Percentiles rank a stretch among this genome's conserved stretches.
Conservation (phyloP, 2,329 filamentous ascomycete species). For the Trichophyton simii region DNA sequence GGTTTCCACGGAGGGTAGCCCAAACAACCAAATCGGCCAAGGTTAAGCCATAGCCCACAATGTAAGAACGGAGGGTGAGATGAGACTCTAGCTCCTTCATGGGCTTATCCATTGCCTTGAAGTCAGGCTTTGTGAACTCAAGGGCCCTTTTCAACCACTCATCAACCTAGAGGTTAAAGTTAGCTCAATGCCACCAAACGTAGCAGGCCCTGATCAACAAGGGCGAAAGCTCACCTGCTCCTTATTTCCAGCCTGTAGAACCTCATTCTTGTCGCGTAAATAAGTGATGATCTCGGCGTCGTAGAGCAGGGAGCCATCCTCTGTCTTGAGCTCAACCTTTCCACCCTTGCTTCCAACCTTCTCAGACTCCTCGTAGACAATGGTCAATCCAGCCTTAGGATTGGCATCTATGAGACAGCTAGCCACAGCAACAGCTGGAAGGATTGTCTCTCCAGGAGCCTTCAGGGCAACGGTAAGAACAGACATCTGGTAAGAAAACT, state of each 20-base stretch:
- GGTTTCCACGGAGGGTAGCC: constrained; percentile 16
- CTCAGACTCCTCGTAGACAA: constrained; percentile 13
- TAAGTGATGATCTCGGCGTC: constrained; percentile 14
- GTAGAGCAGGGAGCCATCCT: constrained; percentile 10
- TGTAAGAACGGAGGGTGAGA: constrained; percentile 15
- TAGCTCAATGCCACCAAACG: background rate
- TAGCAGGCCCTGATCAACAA: background rate
- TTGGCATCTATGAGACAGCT: constrained; percentile 11
- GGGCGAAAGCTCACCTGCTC: constrained; percentile 9
- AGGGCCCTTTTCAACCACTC: constrained; percentile 14
- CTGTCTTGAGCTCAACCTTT: constrained; percentile 12
- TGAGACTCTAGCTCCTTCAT: constrained; percentile 17
- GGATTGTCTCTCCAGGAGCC: constrained; percentile 11
- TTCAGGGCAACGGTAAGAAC: constrained; percentile 15
- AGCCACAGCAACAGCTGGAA: constrained; percentile 13
- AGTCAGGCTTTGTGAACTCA: constrained; percentile 11
- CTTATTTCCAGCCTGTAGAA: constrained; percentile 11
- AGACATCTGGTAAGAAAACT: constrained; percentile 6
- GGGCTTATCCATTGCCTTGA: constrained; percentile 15
- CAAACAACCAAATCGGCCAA: constrained; percentile 16
- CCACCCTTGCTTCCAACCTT: constrained; percentile 10
- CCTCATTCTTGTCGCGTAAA: constrained; percentile 11
- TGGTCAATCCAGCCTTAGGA: constrained; percentile 8
- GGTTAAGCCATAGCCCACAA: constrained; percentile 15
- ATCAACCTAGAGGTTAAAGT: constrained; percentile 11